Evolutionary conservation across 306 rosid species (phyloP).

Genomic region (Rosa chinensis): DNA sequence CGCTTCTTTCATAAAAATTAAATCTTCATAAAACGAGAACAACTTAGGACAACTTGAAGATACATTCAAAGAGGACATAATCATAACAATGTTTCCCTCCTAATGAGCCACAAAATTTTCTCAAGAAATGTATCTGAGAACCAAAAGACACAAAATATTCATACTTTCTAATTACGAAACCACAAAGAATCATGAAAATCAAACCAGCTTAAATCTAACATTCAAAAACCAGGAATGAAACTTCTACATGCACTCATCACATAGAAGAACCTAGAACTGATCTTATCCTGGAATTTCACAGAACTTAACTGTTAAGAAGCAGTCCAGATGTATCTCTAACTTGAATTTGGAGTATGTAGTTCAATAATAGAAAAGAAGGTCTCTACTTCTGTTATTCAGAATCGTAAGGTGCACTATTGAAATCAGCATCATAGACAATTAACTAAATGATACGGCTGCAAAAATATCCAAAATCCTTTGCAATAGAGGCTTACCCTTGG

Average conservation of each 20-base stretch:
- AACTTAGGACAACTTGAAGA: neutral
- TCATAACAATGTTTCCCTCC: neutral
- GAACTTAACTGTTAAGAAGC: neutral
- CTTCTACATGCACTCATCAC: neutral
- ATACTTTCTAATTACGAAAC: neutral
- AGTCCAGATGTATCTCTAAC: neutral
- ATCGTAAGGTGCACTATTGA: neutral
- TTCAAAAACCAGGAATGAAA: neutral
- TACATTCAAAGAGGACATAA: neutral
- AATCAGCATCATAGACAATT: neutral
- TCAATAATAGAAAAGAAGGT: neutral
- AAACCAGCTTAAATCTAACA: neutral
- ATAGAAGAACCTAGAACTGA: neutral
- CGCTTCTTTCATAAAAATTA: neutral
- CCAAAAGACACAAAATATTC: neutral
- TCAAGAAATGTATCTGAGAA: neutral
- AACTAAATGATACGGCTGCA: neutral
- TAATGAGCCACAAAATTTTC: neutral
- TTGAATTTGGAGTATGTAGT: neutral
- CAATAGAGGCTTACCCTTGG: slow-evolving; percentile 58
- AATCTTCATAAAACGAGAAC: neutral
- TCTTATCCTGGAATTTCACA: slow-evolving; percentile 9
- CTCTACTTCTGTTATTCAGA: neutral
- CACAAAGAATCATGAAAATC: neutral
- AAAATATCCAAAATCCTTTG: neutral